Evolutionary conservation across 2,329 filamentous ascomycete genomes (phyloP), one percentile per base, ranked within the genome.

Genomic region (Tolypocladium album): DNA sequence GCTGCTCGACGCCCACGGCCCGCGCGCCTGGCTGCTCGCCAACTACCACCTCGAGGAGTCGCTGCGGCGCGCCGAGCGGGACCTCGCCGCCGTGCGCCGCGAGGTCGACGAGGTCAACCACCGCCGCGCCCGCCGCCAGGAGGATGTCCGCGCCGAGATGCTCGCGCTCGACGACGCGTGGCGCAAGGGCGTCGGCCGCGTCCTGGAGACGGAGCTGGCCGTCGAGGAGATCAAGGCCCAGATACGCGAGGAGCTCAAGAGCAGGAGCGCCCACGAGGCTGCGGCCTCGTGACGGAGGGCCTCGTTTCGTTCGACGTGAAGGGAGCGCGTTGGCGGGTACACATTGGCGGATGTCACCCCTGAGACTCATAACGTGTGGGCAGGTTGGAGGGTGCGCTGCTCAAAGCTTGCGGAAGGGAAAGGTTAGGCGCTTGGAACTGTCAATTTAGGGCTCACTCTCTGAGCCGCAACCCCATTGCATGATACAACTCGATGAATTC

Each of bases 11-110:
- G 81, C 81, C 57, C 87, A 87, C 73, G 94, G 93, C 65, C 90
- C 90, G 75, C 96, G 96, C 72, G 88, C 90, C 12, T 97, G 94
- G 93, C 79, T 99, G 59, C 82, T 96, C 11, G 85, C 85, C 7
- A 99, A 99, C 73, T 84, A 87, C 67, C 85, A 89, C 65, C 74
- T 92, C 24, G 93, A 97, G 75, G 83, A 84, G 52, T 82, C 90
- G 50, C 66, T 75, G 27, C 80, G 81, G 57, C 73, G 73, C 15
- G 69, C 95, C 34, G 93, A 97, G 79, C 79, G 79, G 53, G 91
- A 96, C 67, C 78, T 97, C 57, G 86, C 85, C 17, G 80, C 78
- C 45, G 76, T 82, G 24, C 87, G 86, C 71, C 79, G 82, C 61
- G 85, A 89, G 64, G 82, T 92, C 56, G 92, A 97, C 70, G 71